Conservation (phyloP, 2,329 filamentous ascomycete species). For the Xylogone sp. region DNA sequence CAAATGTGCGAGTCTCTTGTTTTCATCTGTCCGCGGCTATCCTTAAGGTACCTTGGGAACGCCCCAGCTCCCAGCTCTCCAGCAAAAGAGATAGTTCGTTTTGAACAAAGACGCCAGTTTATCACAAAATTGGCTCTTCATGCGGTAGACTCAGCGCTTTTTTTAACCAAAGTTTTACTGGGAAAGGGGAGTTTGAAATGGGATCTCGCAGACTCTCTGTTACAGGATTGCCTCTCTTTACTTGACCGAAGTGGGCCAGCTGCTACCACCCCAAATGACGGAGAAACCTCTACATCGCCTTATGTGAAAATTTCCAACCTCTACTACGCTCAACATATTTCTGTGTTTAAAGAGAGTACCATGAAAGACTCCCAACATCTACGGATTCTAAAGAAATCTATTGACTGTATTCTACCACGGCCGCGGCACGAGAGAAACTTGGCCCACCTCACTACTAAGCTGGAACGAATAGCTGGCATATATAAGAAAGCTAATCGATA, state of each 20-base stretch:
- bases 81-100: slow-evolving; percentile 56
- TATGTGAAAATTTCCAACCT: slow-evolving; percentile 67
- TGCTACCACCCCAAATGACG: slow-evolving; percentile 12
- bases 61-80: slow-evolving; percentile 45
- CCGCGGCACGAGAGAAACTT: slow-evolving; percentile 51
- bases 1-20: slow-evolving; percentile 52
- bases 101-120: slow-evolving; percentile 53
- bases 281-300: slow-evolving; percentile 38
- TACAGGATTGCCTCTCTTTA: slow-evolving; percentile 53
- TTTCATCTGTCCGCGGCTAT: slow-evolving; percentile 56
- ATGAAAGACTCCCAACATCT: slow-evolving; percentile 42
- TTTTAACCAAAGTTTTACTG: slow-evolving; percentile 50
- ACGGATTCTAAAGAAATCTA: slow-evolving; percentile 58
- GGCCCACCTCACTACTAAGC: slow-evolving; percentile 58
- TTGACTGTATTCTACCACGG: slow-evolving; percentile 56
- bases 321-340: slow-evolving; percentile 62
- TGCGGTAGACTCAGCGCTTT: slow-evolving; percentile 57
- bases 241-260: slow-evolving; percentile 38
- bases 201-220: slow-evolving; percentile 51
- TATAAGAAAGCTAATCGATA: slow-evolving; percentile 49
- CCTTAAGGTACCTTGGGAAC: slow-evolving; percentile 58
- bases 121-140: slow-evolving; percentile 47
- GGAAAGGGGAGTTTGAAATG: slow-evolving; percentile 45
- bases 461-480: slow-evolving; percentile 63
- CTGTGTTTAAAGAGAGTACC: slow-evolving; percentile 42